phyloP scores from a whole-genome alignment of 306 rosid genomes.

The Prunus salicina region DNA sequence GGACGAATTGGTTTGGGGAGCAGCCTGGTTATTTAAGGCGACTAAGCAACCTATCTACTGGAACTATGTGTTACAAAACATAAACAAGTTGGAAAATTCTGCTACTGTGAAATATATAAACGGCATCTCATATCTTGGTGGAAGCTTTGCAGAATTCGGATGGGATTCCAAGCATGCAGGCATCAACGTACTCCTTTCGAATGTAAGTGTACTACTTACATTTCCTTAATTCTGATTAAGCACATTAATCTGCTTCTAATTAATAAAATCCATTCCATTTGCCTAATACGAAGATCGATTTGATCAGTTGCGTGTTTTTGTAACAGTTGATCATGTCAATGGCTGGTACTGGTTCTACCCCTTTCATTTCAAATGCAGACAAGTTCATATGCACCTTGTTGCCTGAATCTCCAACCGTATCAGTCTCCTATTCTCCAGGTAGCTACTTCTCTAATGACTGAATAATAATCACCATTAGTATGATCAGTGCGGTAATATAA shows the following conservation, averaged over 20 bases:
- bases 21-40: conserved; percentile 30
- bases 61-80: conserved; percentile 15
- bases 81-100: neutral
- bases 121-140: conserved; percentile 2
- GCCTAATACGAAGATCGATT: neutral
- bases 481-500: neutral
- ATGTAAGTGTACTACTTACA: conserved; percentile 3
- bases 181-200: conserved; percentile 15
- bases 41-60: conserved; percentile 1
- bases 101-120: neutral
- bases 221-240: neutral
- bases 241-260: neutral
- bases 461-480: neutral
- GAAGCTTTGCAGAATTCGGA: conserved; percentile 21
- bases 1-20: conserved; percentile 33
- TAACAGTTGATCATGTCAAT: conserved; percentile 7
- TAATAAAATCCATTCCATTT: neutral
- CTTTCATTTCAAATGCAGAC: conserved; percentile 17
- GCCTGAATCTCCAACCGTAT: conserved; percentile 22
- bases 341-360: neutral
- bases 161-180: conserved; percentile 33
- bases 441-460: neutral
- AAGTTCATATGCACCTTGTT: conserved; percentile 18
- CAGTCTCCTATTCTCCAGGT: conserved; percentile 30
- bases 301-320: neutral